phyloP scores from a whole-genome alignment of 495 filamentous ascomycete species.

The Hypoxylon fragiforme region DNA sequence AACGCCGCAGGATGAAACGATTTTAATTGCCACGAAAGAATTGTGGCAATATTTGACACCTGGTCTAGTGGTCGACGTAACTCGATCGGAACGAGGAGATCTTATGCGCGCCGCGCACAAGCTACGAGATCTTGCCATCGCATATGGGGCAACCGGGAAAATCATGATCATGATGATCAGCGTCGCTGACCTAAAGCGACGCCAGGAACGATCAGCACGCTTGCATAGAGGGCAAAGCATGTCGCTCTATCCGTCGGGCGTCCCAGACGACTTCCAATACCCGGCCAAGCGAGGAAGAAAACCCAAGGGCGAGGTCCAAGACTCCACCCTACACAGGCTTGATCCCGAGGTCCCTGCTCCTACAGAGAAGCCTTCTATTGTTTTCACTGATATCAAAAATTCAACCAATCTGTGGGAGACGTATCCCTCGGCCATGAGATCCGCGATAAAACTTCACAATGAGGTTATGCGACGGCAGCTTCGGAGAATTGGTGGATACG shows the following conservation, averaged over 20 bases:
- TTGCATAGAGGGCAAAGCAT: slow-evolving; percentile 72
- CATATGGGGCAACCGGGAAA: slow-evolving; percentile 89
- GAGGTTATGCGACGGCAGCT: slow-evolving; percentile 92
- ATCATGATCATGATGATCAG: slow-evolving; percentile 99
- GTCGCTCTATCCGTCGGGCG: slow-evolving; percentile 73
- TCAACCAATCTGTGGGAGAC: slow-evolving; percentile 97
- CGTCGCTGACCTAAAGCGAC: slow-evolving; percentile 83
- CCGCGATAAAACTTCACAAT: slow-evolving; percentile 94
- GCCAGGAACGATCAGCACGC: slow-evolving; percentile 65
- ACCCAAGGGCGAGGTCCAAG: slow-evolving; percentile 68
- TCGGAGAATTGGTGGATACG: slow-evolving; percentile 91
- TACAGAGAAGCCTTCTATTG: slow-evolving; percentile 83
- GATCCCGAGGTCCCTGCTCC: slow-evolving; percentile 89
- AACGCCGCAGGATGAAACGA: slow-evolving; percentile 89
- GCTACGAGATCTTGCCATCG: slow-evolving; percentile 90
- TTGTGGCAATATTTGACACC: slow-evolving; percentile 92
- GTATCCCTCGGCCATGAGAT: slow-evolving; percentile 90
- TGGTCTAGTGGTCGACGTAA: slow-evolving; percentile 88
- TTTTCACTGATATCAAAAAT: slow-evolving; percentile 99
- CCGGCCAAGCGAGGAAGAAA: slow-evolving; percentile 65
- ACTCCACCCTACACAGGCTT: slow-evolving; percentile 81
- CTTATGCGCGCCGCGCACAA: slow-evolving; percentile 97
- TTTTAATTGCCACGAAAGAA: slow-evolving; percentile 87
- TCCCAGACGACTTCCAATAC: slow-evolving; percentile 66
- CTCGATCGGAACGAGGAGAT: slow-evolving; percentile 77